Percentiles rank a stretch among this genome's conserved stretches.
Conservation (phyloP, 805 yeast species). For the Ogataea henricii region DNA sequence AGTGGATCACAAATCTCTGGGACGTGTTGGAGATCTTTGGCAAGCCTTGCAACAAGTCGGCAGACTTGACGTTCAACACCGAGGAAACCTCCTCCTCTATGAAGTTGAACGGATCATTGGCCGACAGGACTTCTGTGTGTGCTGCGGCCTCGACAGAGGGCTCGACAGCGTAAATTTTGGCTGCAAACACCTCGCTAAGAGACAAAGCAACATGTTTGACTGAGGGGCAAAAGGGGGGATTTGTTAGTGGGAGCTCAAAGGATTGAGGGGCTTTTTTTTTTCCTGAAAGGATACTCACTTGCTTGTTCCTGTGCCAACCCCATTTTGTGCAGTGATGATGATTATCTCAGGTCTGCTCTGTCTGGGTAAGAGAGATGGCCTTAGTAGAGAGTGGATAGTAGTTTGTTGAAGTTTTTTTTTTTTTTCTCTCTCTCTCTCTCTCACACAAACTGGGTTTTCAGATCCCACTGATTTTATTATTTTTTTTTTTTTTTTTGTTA, state of each 20-base stretch:
- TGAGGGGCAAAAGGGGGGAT: neutral
- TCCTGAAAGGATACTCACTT: neutral
- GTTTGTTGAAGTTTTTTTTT: neutral
- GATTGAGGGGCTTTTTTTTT: neutral
- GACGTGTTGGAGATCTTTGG: conserved; percentile 52
- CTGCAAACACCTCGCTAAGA: conserved; percentile 14
- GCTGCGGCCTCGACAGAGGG: conserved; percentile 9
- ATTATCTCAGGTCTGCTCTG: neutral
- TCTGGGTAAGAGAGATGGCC: neutral
- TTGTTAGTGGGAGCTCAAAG: neutral
- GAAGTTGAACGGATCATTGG: conserved; percentile 56
- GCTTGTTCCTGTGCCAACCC: conserved; percentile 12
- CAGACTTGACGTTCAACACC: conserved; percentile 55
- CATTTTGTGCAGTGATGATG: conserved; percentile 1
- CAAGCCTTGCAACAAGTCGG: conserved; percentile 55
- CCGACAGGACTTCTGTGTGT: conserved; percentile 25
- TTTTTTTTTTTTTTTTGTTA: neutral
- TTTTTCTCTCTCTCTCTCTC: no score
- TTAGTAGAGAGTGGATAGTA: neutral
- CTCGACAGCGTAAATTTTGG: conserved; percentile 18
- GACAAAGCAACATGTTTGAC: conserved; percentile 12
- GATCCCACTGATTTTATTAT: neutral
- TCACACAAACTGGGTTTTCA: neutral
- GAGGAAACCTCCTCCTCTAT: conserved; percentile 41
- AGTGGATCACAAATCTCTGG: conserved; percentile 54